Evolutionary conservation across 2,329 filamentous ascomycete genomes (phyloP), one percentile per base, ranked within the genome.

Genomic region (Fusarium avenaceum): DNA sequence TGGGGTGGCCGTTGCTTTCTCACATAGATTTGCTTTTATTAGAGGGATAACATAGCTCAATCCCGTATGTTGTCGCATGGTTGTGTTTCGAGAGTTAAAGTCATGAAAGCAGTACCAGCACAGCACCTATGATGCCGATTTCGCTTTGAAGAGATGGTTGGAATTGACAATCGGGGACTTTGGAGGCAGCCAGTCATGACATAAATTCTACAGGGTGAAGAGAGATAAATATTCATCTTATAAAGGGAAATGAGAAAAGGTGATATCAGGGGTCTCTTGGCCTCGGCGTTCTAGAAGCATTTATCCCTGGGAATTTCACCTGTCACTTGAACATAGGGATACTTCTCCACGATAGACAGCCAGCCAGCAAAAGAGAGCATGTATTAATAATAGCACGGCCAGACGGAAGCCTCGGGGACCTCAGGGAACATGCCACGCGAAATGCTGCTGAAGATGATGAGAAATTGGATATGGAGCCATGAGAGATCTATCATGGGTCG

Each of bases 11-110:
- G 28, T 38, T 63, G 45, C 61, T 44, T 60, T 65, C 48, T 65
- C 61, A 40, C 44, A 39, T 47, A 62, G 61, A 44, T 56, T 50
- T 55, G 33, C 20, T 33, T 33, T 20, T 9, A 24, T 17, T 14
- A 33, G 30, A 14, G 30, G 30, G 40, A 48, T 26, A 50, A 50
- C 40, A 40, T 32, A 57, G 56, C 22, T 28, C 33, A 35, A 38
- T 43, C n/a, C 40, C 28, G 47, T 38, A 22, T 38, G 17, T 4
- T 56, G 43, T 28, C 40, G 46, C 57, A 57, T 55, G 66, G 59
- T 56, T 65, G 51, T 67, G 66, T 69, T 70, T 69, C 63, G 63
- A 54, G 38, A 56, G 19, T n/a, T n/a, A 19, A 19, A 11, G 35
- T 17, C 9, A 38, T 10, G 17, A n/a, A 38, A 38, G 17, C 35